A percentile compares a stretch with the other conserved stretches of the same genome.
Evolutionary conservation across 148 eudicot species (phyloP).

Genomic region (Vaccinium macrocarpon): DNA sequence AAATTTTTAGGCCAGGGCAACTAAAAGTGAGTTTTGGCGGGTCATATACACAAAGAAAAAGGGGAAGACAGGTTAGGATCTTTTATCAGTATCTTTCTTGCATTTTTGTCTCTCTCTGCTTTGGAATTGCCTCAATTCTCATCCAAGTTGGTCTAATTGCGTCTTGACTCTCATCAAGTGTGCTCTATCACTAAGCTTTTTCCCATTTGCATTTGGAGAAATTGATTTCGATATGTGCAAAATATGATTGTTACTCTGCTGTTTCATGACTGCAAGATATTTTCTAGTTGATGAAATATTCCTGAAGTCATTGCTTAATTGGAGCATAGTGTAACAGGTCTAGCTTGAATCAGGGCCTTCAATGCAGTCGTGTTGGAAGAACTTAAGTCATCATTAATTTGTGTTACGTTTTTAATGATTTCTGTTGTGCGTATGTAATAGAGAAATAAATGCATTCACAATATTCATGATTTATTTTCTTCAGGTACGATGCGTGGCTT

Average conservation of each 20-base stretch:
- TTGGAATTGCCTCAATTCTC: constrained; percentile 1
- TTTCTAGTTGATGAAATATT: not conserved
- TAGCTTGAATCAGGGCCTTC: not conserved
- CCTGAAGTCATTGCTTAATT: not conserved
- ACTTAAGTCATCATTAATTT: not conserved
- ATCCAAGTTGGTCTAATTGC: not conserved
- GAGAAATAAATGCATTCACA: not conserved
- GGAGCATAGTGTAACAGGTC: not conserved
- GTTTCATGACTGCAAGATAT: not conserved
- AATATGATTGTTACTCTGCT: not conserved
- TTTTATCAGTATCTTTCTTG: not conserved
- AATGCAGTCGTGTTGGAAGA: not conserved
- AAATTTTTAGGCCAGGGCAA: not conserved
- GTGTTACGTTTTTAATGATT: too few relatives aligned
- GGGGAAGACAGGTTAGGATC: not conserved
- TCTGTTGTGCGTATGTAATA: not conserved
- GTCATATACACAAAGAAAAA: not conserved
- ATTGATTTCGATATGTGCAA: not conserved
- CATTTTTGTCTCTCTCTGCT: not conserved
- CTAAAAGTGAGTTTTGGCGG: not conserved
- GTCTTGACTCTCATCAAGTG: not conserved
- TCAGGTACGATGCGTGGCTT: constrained; percentile 75
- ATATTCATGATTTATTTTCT: not conserved
- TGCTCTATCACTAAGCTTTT: not conserved
- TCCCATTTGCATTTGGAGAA: not conserved